These are phyloP conservation scores for Candida easanensis DNA, from an alignment of 805 yeast species.

Conservation along the genomic window DNA sequence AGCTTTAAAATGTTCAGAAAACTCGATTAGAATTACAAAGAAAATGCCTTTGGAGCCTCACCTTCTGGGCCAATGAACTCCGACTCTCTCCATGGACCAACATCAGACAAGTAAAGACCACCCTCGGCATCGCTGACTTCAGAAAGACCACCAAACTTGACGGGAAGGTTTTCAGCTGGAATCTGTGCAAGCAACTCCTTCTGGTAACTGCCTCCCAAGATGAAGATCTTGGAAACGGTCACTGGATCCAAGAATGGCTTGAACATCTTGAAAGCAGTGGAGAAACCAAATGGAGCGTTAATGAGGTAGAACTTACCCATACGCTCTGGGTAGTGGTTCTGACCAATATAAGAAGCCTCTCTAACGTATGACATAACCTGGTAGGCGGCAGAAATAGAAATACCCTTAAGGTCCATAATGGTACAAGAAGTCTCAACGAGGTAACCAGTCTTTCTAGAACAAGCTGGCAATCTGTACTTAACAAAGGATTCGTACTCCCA, in stretches of 20 bases:
- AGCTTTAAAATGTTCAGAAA: no score
- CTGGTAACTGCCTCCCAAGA: conserved; percentile 75
- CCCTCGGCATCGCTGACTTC: conserved; percentile 63
- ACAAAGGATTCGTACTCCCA: conserved; percentile 97
- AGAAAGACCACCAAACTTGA: conserved; percentile 84
- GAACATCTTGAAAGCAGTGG: conserved; percentile 87
- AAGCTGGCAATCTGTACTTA: conserved; percentile 84
- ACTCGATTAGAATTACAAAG: conserved; percentile 7
- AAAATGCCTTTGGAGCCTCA: conserved; percentile 70
- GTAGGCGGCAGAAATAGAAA: conserved; percentile 78
- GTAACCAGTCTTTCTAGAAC: conserved; percentile 75
- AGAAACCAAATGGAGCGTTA: conserved; percentile 96
- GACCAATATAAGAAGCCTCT: conserved; percentile 93
- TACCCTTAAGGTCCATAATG: conserved; percentile 91
- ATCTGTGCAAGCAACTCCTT: conserved; percentile 86
- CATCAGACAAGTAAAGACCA: conserved; percentile 82
- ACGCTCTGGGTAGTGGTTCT: conserved; percentile 97
- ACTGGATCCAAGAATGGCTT: conserved; percentile 97
- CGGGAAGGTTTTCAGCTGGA: conserved; percentile 89
- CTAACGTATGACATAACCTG: conserved; percentile 85
- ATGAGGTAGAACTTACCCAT: conserved; percentile 97
- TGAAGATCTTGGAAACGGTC: conserved; percentile 91
- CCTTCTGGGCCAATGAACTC: conserved; percentile 93
- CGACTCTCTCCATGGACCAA: conserved; percentile 97
- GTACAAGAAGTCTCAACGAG: conserved; percentile 96